Evolutionary conservation across 2,329 filamentous ascomycete genomes (phyloP).

Genomic region (Fusarium equiseti): DNA sequence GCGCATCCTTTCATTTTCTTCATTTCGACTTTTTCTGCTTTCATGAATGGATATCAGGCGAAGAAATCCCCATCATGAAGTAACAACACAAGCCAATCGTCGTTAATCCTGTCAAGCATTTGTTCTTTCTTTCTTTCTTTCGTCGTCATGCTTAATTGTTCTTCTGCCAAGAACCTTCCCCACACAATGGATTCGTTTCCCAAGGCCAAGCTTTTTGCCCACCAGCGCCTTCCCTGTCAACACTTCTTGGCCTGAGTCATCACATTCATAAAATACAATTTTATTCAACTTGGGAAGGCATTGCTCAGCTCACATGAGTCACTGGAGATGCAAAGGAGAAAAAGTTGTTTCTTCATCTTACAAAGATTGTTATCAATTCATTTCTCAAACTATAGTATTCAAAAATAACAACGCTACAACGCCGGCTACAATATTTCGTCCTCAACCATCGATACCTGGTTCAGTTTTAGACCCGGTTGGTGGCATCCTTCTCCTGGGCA

Average conservation of each 20-base stretch:
- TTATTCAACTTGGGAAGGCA: neutral
- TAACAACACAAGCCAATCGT: accelerated
- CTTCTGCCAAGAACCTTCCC: conserved; percentile 10
- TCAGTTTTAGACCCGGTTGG: conserved; percentile 38
- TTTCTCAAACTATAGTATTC: neutral
- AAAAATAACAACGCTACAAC: conserved; percentile 23
- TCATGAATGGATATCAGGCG: neutral
- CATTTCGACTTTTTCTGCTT: neutral
- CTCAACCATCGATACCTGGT: neutral
- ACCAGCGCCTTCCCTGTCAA: conserved; percentile 12
- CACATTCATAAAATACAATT: neutral
- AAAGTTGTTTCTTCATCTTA: neutral
- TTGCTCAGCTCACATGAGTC: neutral
- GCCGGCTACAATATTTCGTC: conserved; percentile 13
- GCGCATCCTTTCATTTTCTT: neutral
- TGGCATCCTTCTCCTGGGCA: conserved; percentile 20
- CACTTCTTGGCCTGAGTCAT: conserved; percentile 11
- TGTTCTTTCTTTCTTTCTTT: neutral
- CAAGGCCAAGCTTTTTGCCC: conserved; percentile 24
- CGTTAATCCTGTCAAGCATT: no score
- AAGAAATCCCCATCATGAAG: neutral
- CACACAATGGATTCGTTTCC: neutral
- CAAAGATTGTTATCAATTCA: neutral
- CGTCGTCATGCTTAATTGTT: neutral
- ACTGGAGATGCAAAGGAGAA: neutral